Base-by-base conservation (phyloP, 2,329 filamentous ascomycete genomes). In the Aureobasidium mangrovei region DNA sequence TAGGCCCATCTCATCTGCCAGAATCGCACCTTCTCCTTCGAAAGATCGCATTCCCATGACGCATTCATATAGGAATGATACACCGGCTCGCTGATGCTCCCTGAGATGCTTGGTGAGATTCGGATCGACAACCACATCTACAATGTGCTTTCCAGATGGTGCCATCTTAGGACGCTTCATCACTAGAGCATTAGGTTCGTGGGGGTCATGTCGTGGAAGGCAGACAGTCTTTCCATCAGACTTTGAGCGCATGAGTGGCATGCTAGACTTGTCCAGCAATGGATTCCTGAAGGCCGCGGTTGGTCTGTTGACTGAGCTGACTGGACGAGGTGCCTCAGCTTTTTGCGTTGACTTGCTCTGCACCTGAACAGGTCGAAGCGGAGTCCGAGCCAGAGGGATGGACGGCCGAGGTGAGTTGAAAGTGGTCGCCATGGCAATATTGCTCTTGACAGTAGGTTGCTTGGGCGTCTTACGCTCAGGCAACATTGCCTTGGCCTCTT, bases 1-100 rank as follows among this genome's bases (percentile, higher is more conserved):
- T 2, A 88, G 67, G 0, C 85, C 85, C 85, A 88, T 88, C 61
- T 88, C 85, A 63, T 88, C 85, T 1, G 85, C 85, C 46, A 88
- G 71, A 56, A 88, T 82, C 3, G 83, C 84, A 27, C 84, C 84
- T 66, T 84, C 78, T 1, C 84, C 84, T 61, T 80, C 80, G 58
- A 78, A 82, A 40, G 76, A 71, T 40, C 82, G 76, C 75, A 87
- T 78, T 4, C 84, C 84, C 84, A 88, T 88, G 0, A 88, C 81
- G 63, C 84, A 87, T 67, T 88, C 84, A 62, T 88, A 88, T 41
- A 88, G 66, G 61, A 88, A 88, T 47, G 79, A 73, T 0, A 88
- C 82, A 26, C 85, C 85, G 62, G 84, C 80, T 10, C 81, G 76
- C 63, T 88, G 85, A 64, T 88, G 85, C 9, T 80, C 77, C 29